These are phyloP conservation scores for Trichoderma breve DNA, from an alignment of 2,329 filamentous ascomycete species.

Conservation along the genomic window DNA sequence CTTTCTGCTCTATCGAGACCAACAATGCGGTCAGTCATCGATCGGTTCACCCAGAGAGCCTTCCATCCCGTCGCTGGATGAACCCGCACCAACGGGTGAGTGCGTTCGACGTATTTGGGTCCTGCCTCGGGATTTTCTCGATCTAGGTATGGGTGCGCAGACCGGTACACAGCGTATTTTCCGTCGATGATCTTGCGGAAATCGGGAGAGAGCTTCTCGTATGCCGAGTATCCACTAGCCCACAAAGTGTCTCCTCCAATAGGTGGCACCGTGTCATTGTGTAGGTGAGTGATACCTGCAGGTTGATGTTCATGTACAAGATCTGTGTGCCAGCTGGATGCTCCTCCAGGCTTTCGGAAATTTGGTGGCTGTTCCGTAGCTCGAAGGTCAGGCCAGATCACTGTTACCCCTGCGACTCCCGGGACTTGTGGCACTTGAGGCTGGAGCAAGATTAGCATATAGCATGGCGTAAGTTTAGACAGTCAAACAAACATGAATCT, in stretches of 20 bases:
- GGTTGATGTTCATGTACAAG: conserved; percentile 70
- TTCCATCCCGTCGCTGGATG: conserved; percentile 76
- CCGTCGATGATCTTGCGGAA: conserved; percentile 72
- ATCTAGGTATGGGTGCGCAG: conserved; percentile 66
- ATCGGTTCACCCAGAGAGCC: conserved; percentile 67
- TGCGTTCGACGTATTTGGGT: conserved; percentile 64
- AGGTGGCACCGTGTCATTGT: conserved; percentile 65
- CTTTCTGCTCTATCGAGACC: conserved; percentile 68
- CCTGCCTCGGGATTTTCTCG: conserved; percentile 59
- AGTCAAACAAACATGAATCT: conserved; percentile 60
- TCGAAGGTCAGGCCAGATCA: conserved; percentile 68
- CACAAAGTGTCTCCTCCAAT: conserved; percentile 70
- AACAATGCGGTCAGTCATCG: conserved; percentile 67
- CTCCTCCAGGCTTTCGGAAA: conserved; percentile 67
- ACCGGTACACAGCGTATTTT: conserved; percentile 61
- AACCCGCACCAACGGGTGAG: conserved; percentile 66
- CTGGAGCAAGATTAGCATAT: conserved; percentile 35
- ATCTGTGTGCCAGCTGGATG: conserved; percentile 68
- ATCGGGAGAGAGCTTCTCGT: conserved; percentile 68
- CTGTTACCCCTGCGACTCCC: conserved; percentile 60
- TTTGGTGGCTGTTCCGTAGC: conserved; percentile 59
- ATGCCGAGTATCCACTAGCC: conserved; percentile 68
- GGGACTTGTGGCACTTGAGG: conserved; percentile 71
- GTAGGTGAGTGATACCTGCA: conserved; percentile 67
- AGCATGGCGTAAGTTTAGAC: too few species aligned